Percentiles rank a stretch among this genome's conserved stretches.
phyloP scores from a whole-genome alignment of 805 yeast genomes.

The Candida hispaniensis region DNA sequence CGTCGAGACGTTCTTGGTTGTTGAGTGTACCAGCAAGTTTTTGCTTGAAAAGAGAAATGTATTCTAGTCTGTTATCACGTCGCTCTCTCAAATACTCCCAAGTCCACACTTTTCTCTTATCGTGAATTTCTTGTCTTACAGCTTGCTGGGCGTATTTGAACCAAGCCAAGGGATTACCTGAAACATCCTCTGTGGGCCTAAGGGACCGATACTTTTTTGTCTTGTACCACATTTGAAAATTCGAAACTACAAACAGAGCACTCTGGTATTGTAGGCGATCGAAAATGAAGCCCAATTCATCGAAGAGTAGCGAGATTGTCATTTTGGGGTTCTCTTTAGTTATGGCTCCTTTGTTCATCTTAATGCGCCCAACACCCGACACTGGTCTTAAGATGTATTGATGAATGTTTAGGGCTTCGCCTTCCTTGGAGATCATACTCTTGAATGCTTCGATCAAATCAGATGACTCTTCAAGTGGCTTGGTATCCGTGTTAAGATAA shows the following conservation, averaged over 20 bases:
- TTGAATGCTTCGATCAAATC: constrained; percentile 33
- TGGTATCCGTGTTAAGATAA: constrained; percentile 72
- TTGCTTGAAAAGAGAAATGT: constrained; percentile 60
- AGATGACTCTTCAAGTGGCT: constrained; percentile 31
- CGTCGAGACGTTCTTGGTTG: constrained; percentile 31
- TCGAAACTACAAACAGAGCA: constrained; percentile 68
- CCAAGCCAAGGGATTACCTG: constrained; percentile 71
- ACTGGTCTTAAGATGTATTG: constrained; percentile 67
- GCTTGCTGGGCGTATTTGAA: constrained; percentile 68
- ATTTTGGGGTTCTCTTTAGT: constrained; percentile 39
- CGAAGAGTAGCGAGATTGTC: constrained; percentile 64
- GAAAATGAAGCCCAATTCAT: constrained; percentile 77
- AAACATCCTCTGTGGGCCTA: constrained; percentile 45
- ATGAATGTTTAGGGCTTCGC: constrained; percentile 19
- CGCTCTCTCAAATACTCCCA: constrained; percentile 73
- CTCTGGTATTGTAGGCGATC: constrained; percentile 81
- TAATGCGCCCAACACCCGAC: constrained; percentile 73
- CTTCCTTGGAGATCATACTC: constrained; percentile 19
- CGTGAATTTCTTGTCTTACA: constrained; percentile 70
- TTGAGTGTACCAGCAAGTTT: constrained; percentile 31
- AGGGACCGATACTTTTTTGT: constrained; percentile 63
- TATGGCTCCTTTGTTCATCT: constrained; percentile 63
- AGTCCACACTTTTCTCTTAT: constrained; percentile 68
- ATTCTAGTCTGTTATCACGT: constrained; percentile 59
- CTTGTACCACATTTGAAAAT: constrained; percentile 64